Percentiles rank a stretch among this genome's conserved stretches.
Evolutionary conservation across 2,329 filamentous ascomycete species (phyloP).

Genomic region (Tricladium varicosporioides): DNA sequence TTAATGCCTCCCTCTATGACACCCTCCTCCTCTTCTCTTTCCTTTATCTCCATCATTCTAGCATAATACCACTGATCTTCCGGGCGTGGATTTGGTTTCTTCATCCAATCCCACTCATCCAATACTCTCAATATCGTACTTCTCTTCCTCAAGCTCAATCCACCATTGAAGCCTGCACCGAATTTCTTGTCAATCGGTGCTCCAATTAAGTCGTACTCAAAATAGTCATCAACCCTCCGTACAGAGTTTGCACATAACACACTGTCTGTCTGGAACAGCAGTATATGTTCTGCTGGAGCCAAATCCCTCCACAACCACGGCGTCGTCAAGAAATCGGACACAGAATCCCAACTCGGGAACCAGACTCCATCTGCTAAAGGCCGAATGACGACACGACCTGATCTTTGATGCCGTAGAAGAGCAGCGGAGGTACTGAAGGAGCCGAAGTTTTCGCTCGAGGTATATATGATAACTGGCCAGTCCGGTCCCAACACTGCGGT

Average conservation of each 20-base stretch:
- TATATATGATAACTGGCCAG: conserved; percentile 46
- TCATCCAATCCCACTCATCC: conserved; percentile 23
- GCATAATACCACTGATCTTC: conserved; percentile 32
- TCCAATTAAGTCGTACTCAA: conserved; percentile 34
- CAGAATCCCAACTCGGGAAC: conserved; percentile 36
- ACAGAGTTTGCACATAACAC: conserved; percentile 49
- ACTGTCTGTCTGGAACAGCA: conserved; percentile 54
- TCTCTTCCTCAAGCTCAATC: conserved; percentile 37
- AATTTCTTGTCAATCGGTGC: conserved; percentile 34
- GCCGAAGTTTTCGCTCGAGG: conserved; percentile 29
- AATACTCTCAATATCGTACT: conserved; percentile 34
- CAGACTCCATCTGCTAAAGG: conserved; percentile 36
- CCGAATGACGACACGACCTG: conserved; percentile 37
- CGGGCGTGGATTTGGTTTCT: conserved; percentile 12
- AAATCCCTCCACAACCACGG: conserved; percentile 46
- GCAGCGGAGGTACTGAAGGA: conserved; percentile 36
- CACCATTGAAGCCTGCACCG: conserved; percentile 37
- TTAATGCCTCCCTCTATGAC: conserved; percentile 17
- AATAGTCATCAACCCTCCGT: conserved; percentile 15
- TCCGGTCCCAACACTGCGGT: conserved; percentile 39
- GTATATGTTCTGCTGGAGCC: conserved; percentile 48
- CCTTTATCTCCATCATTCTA: conserved; percentile 21
- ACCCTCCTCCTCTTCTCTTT: conserved; percentile 16
- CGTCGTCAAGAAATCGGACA: conserved; percentile 36
- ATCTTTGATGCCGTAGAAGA: conserved; percentile 36